These are phyloP conservation scores for Davidsoniella virescens DNA, from an alignment of 2,329 filamentous ascomycete species.

Conservation along the genomic window DNA sequence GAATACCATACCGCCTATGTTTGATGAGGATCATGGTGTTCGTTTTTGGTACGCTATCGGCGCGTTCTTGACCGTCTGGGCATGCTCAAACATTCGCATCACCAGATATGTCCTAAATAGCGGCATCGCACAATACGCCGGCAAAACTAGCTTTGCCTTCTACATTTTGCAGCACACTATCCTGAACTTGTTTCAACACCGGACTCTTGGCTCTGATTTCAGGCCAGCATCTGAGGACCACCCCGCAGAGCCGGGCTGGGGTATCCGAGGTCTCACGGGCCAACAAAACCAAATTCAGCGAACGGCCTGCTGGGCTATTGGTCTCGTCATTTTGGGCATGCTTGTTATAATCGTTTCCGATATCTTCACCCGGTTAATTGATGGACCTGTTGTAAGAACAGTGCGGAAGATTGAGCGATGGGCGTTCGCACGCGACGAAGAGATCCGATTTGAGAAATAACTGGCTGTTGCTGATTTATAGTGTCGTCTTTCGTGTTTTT, in stretches of 20 bases:
- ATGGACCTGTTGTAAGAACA: constrained; percentile 9
- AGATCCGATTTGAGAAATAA: neutral
- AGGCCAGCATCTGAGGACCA: neutral
- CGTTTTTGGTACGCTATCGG: constrained; percentile 41
- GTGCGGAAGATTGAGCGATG: constrained; percentile 3
- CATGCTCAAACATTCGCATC: constrained; percentile 28
- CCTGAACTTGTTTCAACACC: constrained; percentile 10
- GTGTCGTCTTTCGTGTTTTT: neutral
- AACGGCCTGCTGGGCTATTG: constrained; percentile 6
- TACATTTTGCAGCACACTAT: constrained; percentile 36
- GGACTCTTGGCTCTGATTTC: neutral
- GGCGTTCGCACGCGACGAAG: neutral
- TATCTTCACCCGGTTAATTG: constrained; percentile 8
- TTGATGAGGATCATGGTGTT: constrained; percentile 26
- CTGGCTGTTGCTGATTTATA: neutral
- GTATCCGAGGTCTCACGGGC: constrained; percentile 3
- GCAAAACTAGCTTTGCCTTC: constrained; percentile 42
- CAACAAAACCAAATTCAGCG: constrained; percentile 2
- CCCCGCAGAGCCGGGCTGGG: constrained; percentile 9
- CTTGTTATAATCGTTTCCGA: constrained; percentile 8
- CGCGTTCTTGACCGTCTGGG: constrained; percentile 33
- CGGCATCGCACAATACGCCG: constrained; percentile 36
- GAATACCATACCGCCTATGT: constrained; percentile 32
- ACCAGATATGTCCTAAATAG: constrained; percentile 37
- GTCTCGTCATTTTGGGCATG: constrained; percentile 7